Percentiles rank a stretch among this genome's conserved stretches.
Evolutionary conservation across 2,329 filamentous ascomycete species (phyloP).

Genomic region (Epichloe baconii): DNA sequence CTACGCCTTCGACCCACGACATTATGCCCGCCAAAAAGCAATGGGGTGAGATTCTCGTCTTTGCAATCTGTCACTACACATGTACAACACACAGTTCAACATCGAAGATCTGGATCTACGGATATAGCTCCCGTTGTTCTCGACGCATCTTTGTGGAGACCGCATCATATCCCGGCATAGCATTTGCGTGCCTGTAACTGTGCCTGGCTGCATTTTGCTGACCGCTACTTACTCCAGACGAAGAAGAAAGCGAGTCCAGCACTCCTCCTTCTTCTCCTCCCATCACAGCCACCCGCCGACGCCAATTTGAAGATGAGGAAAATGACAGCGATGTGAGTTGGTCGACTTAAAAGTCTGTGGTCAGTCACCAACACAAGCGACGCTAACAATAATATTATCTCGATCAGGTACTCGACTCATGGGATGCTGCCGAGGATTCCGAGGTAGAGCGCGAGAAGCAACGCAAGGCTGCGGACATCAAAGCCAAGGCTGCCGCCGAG

Average conservation of each 20-base stretch:
- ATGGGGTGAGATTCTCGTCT: slow-evolving; percentile 24
- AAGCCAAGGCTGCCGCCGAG: slow-evolving; percentile 79
- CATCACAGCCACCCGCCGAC: slow-evolving; percentile 28
- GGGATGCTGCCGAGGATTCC: slow-evolving; percentile 94
- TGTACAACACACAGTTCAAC: not conserved
- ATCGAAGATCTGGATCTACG: slow-evolving; percentile 1
- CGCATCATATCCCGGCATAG: not conserved
- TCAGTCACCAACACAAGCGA: not conserved
- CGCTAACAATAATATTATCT: slow-evolving; percentile 5
- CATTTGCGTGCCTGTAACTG: not conserved
- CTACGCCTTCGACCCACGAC: slow-evolving; percentile 8
- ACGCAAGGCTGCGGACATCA: slow-evolving; percentile 71
- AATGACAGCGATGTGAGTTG: slow-evolving; percentile 63
- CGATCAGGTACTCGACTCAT: slow-evolving; percentile 75
- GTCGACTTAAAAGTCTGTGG: not conserved
- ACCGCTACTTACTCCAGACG: slow-evolving; percentile 19
- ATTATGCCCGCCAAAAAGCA: slow-evolving; percentile 30
- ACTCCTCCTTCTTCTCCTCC: slow-evolving; percentile 25
- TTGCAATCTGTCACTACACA: slow-evolving; percentile 5
- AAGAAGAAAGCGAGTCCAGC: slow-evolving; percentile 26
- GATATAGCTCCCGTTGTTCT: not conserved
- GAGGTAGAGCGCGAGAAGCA: slow-evolving; percentile 94
- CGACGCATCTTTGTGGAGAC: slow-evolving; percentile 3
- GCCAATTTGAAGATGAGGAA: slow-evolving; percentile 84
- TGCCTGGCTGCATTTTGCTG: slow-evolving; percentile 9